These are phyloP conservation scores for Aegle marmelos DNA, from an alignment of 345 rosid species.

Conservation along the genomic window DNA sequence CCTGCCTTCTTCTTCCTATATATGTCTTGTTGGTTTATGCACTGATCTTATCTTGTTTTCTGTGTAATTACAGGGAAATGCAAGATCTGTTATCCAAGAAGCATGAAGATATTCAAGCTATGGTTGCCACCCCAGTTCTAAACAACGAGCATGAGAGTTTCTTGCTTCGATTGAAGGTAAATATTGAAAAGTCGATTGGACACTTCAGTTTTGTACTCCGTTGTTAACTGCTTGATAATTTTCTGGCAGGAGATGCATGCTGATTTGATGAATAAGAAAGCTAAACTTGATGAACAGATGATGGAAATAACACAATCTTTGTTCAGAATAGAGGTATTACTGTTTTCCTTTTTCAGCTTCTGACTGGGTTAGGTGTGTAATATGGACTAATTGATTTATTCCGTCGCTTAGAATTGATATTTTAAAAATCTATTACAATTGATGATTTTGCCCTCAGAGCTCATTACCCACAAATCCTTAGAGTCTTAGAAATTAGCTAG, in stretches of 20 bases:
- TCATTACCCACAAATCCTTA: neutral
- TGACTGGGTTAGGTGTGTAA: neutral
- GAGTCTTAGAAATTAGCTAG: neutral
- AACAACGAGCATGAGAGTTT: constrained; percentile 36
- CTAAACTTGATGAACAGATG: constrained; percentile 57
- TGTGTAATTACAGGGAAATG: constrained; percentile 32
- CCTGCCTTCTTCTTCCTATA: neutral
- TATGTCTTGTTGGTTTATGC: neutral
- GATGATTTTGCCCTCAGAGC: neutral
- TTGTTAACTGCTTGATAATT: neutral
- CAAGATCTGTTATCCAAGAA: constrained; percentile 44
- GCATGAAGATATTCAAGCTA: constrained; percentile 38
- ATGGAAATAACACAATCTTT: constrained; percentile 43
- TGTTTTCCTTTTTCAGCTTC: neutral
- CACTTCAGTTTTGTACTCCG: neutral
- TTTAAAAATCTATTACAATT: no score
- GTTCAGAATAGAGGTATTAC: constrained; percentile 48
- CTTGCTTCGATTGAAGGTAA: constrained; percentile 54
- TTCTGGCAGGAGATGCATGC: constrained; percentile 48
- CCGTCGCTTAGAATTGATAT: neutral
- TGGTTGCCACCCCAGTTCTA: constrained; percentile 39
- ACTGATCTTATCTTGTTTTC: neutral
- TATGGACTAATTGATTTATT: neutral
- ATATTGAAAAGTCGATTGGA: neutral
- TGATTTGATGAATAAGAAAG: constrained; percentile 56